phyloP scores from a whole-genome alignment of 2,329 filamentous ascomycete genomes.

The Cladosporium sp. region DNA sequence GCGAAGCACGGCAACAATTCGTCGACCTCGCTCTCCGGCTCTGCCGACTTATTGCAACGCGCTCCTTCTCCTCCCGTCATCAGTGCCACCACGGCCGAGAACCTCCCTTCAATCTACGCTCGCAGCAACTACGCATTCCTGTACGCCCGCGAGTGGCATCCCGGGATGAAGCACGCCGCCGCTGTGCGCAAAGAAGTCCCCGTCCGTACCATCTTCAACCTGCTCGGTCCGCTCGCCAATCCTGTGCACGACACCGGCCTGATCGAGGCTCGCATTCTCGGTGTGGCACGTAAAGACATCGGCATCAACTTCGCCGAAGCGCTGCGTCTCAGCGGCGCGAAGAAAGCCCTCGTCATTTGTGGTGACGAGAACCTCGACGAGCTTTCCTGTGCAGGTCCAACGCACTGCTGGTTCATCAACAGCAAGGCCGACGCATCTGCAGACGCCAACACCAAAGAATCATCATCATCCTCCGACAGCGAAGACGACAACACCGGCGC shows the following conservation, averaged over 20 bases:
- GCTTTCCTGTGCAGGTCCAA: constrained; percentile 83
- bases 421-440: constrained; percentile 35
- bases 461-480: constrained; percentile 17
- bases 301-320: constrained; percentile 88
- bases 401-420: constrained; percentile 72
- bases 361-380: constrained; percentile 95
- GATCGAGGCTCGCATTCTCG: constrained; percentile 88
- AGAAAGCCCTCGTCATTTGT: constrained; percentile 86
- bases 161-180: constrained; percentile 86
- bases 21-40: constrained; percentile 92
- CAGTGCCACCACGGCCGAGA: constrained; percentile 66
- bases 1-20: constrained; percentile 96
- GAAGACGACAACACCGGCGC: constrained; percentile 33
- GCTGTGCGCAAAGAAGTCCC: constrained; percentile 82
- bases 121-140: constrained; percentile 90
- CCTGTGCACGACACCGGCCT: constrained; percentile 67
- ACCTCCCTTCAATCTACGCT: constrained; percentile 69
- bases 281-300: constrained; percentile 82
- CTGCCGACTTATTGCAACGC: constrained; percentile 80
- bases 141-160: constrained; percentile 94
- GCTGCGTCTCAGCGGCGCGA: constrained; percentile 67
- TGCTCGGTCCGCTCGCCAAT: constrained; percentile 88
- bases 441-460: constrained; percentile 22
- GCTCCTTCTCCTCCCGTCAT: constrained; percentile 75
- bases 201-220: constrained; percentile 96